Percentiles rank a stretch among this genome's conserved stretches.
Conservation (phyloP, 306 rosid genomes). For the Canavalia ensiformis region DNA sequence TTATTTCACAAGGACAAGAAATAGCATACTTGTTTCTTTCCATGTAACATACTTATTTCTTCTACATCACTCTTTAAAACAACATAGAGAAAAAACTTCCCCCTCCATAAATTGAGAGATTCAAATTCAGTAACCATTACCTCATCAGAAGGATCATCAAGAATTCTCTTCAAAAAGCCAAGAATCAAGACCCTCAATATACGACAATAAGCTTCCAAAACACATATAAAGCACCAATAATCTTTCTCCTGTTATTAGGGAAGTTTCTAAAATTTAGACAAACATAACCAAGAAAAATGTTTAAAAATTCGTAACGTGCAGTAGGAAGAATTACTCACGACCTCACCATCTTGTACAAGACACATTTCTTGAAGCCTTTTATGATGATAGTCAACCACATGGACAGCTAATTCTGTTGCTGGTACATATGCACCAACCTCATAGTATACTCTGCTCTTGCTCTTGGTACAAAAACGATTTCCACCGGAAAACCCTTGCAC, state of each 20-base stretch:
- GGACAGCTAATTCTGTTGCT: constrained; percentile 79
- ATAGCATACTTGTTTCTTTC: no score
- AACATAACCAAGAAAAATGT: constrained; percentile 46
- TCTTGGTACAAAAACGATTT: constrained; percentile 61
- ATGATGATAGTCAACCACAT: constrained; percentile 83
- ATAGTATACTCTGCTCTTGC: constrained; percentile 60
- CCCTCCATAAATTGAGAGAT: constrained; percentile 32
- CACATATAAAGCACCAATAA: constrained; percentile 85
- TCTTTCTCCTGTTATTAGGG: constrained; percentile 75
- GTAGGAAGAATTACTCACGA: constrained; percentile 55
- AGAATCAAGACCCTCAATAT: constrained; percentile 92
- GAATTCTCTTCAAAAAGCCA: constrained; percentile 99
- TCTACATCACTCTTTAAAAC: not conserved
- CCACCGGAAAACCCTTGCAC: constrained; percentile 86
- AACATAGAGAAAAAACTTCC: constrained; percentile 19
- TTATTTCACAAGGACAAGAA: no score
- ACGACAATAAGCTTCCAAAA: constrained; percentile 89
- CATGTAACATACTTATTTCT: constrained; percentile 32
- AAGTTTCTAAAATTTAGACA: constrained; percentile 44
- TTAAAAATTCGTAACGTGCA: constrained; percentile 39
- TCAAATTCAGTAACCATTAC: constrained; percentile 63
- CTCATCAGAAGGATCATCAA: constrained; percentile 96
- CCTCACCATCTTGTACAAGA: constrained; percentile 97
- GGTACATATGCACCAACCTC: constrained; percentile 69
- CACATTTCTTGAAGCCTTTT: constrained; percentile 86